Base-by-base conservation (phyloP, 805 yeast genomes). In the Candida caryicola region DNA sequence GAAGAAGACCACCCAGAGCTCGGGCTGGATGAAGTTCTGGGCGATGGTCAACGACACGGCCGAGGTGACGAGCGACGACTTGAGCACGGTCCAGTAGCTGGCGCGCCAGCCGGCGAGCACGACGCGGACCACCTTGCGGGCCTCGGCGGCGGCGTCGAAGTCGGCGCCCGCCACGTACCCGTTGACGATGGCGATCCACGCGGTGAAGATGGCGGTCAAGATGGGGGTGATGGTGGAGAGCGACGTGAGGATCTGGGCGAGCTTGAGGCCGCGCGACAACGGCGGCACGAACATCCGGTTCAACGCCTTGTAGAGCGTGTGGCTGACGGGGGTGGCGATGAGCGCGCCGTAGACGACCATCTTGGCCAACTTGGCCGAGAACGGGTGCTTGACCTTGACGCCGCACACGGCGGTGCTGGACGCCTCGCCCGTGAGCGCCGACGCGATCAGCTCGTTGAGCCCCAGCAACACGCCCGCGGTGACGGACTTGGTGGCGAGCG, bases 1-100 rank as follows among this genome's bases (percentile, higher is more conserved):
- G 60, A 79, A 79, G 53, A 79, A 81, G 2, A 77, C 77, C 8
- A 77, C 80, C 88, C 88, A 81, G 21, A 73, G 60, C 49, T 79
- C 77, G 1, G 82, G 81, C 6, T 69, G 64, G 9, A 81, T 47
- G 44, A 68, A 77, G 36, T 64, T 73, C 52, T 81, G 88, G 4
- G 85, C 84, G 21, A 78, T 41, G 1, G 72, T 48, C 51, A 79
- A 58, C 4, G 79, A 71, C 2, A 74, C 49, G 9, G 77, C 72
- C 26, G 78, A 73, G 3, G 82, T 72, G n/a, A 72, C 46, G 62
- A 79, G 69, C 1, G 85, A 76, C 1, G 78, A 64, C 44, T 70
- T 73, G 41, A 77, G 61, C 5, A 79, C 75, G 1, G 68, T 50
- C 33, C 64, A 45, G 39, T 74, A 72, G 30, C 74, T 75, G n/a